Base-by-base conservation (phyloP, 306 rosid genomes). In the Corylus americana region DNA sequence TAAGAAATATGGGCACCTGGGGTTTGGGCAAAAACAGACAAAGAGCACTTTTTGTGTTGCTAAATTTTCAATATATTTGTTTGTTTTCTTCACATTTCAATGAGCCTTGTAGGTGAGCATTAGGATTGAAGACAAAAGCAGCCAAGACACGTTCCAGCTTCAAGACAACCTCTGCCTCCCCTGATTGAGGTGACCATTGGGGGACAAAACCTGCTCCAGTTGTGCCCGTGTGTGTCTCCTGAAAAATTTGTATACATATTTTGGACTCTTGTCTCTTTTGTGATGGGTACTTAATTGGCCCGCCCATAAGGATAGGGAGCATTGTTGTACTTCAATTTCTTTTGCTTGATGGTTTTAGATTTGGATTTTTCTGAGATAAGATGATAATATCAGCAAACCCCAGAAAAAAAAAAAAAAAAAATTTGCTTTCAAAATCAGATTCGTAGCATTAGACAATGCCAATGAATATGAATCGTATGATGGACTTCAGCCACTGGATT, bases 221-320 rank as follows among this genome's bases (percentile, higher is more conserved):
- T 74, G 71, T 74, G 79, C 37, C 58, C 58, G 55, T 64, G 17
- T 74, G 35, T 64, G 66, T 22, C 0, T 2, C 16, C 3, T 22
- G 25, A 22, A 14, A 58, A 22, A 58, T 22, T 22, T 11, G 12
- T 20, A 58, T 3, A 22, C 16, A 22, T 11, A 3, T 2, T 3
- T 22, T 25, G 37, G 27, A 25, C 22, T 0, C 22, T 4, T 7
- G 37, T 31, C 71, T 37, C 42, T 72, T 11, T 7, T 66, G 54
- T 64, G 77, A 84, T 76, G 73, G 75, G 47, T 82, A 80, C 77
- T 22, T n/a, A n/a, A n/a, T n/a, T 77, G 82, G 87, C 74, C 80
- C 82, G 80, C 71, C 48, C 27, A 55, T 49, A 31, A 22, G 14
- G 59, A 29, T 17, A 47, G 35, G 17, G 73, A 42, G 31, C 70